Conservation (phyloP, 2,329 filamentous ascomycete genomes). For the Scytalidium lignicola region DNA sequence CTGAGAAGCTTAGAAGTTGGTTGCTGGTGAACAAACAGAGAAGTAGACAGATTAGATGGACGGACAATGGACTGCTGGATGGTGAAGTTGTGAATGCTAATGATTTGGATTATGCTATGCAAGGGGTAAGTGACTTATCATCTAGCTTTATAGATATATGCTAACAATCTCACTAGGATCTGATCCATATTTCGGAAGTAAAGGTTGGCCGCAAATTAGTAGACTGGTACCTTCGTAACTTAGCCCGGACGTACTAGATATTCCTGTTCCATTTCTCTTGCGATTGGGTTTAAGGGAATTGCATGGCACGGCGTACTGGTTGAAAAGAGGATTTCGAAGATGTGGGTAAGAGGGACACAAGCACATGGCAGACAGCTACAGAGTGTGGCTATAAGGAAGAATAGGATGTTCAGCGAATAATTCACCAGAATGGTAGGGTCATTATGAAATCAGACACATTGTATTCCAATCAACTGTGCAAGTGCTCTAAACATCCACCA, state of each 20-base stretch:
- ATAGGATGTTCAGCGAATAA: background rate
- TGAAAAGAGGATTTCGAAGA: conserved; percentile 14
- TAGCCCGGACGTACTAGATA: conserved; percentile 83
- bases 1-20: conserved; percentile 93
- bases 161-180: conserved; percentile 52
- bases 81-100: conserved; percentile 90
- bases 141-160: conserved; percentile 4
- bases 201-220: conserved; percentile 97
- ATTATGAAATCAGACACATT: background rate
- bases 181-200: conserved; percentile 98
- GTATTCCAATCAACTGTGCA: background rate
- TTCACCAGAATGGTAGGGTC: background rate
- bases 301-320: conserved; percentile 26
- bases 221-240: conserved; percentile 98
- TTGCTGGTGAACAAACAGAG: conserved; percentile 98
- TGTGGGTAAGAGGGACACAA: conserved; percentile 1
- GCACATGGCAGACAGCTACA: background rate
- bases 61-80: conserved; percentile 81
- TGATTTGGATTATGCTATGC: conserved; percentile 95
- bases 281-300: conserved; percentile 18
- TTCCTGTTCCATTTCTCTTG: conserved; percentile 14
- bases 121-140: conserved; percentile 65
- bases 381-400: background rate
- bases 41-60: conserved; percentile 93
- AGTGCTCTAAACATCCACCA: no score